Conservation (phyloP, 495 filamentous ascomycete species). For the Penicillium silybi region DNA sequence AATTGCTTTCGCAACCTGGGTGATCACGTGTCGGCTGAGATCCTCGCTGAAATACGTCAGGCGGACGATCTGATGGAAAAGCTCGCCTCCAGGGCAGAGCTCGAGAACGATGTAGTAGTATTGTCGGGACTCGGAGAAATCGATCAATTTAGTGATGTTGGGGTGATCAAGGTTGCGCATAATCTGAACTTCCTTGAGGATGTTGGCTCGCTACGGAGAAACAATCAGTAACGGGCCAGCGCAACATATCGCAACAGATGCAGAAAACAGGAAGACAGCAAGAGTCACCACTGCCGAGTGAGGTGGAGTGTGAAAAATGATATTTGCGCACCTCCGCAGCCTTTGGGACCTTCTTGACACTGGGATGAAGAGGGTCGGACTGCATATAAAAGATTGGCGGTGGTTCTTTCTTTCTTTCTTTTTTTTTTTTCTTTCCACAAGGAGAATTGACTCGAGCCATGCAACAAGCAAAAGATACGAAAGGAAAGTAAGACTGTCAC, state of each 20-base stretch:
- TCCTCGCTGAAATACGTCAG: conserved; percentile 98
- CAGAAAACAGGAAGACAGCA: conserved; percentile 4
- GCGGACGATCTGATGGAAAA: conserved; percentile 98
- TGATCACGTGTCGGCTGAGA: conserved; percentile 88
- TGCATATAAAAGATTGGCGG: conserved; percentile 39
- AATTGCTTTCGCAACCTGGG: conserved; percentile 87
- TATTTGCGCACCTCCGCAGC: conserved; percentile 89
- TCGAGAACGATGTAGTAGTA: conserved; percentile 98
- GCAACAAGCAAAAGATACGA: conserved; percentile 5
- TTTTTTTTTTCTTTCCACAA: neutral
- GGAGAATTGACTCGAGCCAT: neutral
- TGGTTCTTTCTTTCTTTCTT: neutral
- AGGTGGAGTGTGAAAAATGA: conserved; percentile 21
- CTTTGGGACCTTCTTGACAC: conserved; percentile 90
- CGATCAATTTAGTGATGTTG: conserved; percentile 87
- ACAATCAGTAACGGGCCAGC: conserved; percentile 2
- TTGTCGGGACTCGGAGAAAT: conserved; percentile 89
- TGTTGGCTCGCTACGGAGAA: conserved; percentile 76
- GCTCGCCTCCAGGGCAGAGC: conserved; percentile 89
- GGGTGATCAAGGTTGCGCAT: conserved; percentile 96
- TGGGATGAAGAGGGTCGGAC: conserved; percentile 85
- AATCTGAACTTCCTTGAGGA: conserved; percentile 97
- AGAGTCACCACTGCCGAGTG: conserved; percentile 11
- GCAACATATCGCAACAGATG: neutral
- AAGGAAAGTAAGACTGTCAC: conserved; percentile 21